Base-by-base conservation (phyloP, 129 eudicot genomes). In the Flaveria sonorensis region DNA sequence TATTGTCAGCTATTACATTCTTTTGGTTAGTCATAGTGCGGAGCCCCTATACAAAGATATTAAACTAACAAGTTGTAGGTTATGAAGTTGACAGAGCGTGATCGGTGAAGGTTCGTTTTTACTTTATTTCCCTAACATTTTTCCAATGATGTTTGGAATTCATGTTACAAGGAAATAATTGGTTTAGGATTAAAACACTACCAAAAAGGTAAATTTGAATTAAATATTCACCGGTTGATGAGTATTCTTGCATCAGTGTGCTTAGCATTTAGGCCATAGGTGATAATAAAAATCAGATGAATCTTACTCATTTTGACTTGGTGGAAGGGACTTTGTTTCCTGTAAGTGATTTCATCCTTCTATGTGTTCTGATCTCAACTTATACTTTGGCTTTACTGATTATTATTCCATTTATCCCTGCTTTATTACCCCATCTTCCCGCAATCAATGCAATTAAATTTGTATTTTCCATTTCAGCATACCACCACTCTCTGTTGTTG, bases 241-340 rank as follows among this genome's bases (percentile, higher is more conserved):
- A 82, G 69, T 87, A 77, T 68, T 94, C 98, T 19, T 87, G 81
- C 55, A 94, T 96, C 75, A 91, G 79, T 50, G 75, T 94, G 42
- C 93, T 96, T 24, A 89, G 89, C 84, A 86, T 94, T 80, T 91
- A 96, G 98, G 98, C 97, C 59, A 83, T 94, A 51, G 97, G 97
- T 59, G 97, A 94, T 83, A 96, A 83, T 60, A 89, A 72, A 89
- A 94, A 94, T 55, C 81, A 96, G 59, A 87, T 94, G 93, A 91
- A 94, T 85, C 98, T 94, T 68, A 94, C 98, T 72, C 98, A 97
- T 55, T 92, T 94, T 11, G 97, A 97, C 63, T 83, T 94, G 67
- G 87, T 88, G 97, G 98, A 94, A 83, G 98, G 96, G 80, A 86
- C 93, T 77, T 77, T 81, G 42, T 91, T 94, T 78, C 96, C 97